These are phyloP conservation scores for Parasitella parasitica DNA, from an alignment of 371 early-diverging fungal species.

Conservation along the genomic window DNA sequence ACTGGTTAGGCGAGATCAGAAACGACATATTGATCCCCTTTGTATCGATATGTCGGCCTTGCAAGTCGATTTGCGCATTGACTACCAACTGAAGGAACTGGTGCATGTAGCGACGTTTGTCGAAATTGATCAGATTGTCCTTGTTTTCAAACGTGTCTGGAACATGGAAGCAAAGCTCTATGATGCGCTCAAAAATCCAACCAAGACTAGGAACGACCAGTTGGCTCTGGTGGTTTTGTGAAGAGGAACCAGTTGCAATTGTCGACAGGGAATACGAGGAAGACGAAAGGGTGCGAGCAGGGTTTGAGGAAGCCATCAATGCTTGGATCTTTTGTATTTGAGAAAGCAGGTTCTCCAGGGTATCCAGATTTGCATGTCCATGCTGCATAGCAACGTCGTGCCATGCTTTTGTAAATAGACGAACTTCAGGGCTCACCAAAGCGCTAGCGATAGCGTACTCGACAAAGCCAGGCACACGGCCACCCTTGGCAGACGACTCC, in stretches of 20 bases:
- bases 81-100: slow-evolving; percentile 61
- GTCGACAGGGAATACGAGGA: slow-evolving; percentile 3
- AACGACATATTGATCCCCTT: slow-evolving; percentile 17
- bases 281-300: not conserved
- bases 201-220: slow-evolving; percentile 48
- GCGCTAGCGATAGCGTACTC: slow-evolving; percentile 77
- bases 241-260: not conserved
- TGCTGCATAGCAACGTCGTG: slow-evolving; percentile 53
- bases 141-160: slow-evolving; percentile 47
- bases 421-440: slow-evolving; percentile 76
- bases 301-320: not conserved
- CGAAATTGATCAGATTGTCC: slow-evolving; percentile 62
- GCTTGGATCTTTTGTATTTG: slow-evolving; percentile 10
- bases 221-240: not conserved
- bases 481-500: slow-evolving; percentile 9
- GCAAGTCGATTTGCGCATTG: slow-evolving; percentile 37
- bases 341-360: slow-evolving; percentile 48
- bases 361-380: slow-evolving; percentile 55
- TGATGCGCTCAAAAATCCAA: slow-evolving; percentile 58
- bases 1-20: slow-evolving; percentile 22
- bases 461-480: slow-evolving; percentile 73
- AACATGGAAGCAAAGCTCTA: slow-evolving; percentile 26
- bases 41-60: slow-evolving; percentile 12
- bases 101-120: slow-evolving; percentile 68
- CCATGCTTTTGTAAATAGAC: slow-evolving; percentile 72